Evolutionary conservation across 140 eudicot species (phyloP).

Genomic region (Erigeron philadelphicus): DNA sequence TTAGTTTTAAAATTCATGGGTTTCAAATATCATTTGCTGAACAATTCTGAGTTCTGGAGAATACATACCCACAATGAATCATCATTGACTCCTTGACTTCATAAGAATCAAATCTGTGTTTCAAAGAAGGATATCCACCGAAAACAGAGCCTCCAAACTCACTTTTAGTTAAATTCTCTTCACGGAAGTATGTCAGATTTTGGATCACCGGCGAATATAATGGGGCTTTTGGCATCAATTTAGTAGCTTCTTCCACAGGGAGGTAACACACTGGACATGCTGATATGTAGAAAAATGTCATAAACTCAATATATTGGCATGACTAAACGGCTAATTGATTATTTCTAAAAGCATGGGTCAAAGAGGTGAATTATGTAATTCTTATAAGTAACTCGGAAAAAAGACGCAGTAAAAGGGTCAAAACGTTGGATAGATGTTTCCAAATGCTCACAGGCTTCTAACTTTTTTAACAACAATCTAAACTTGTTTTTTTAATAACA

Average conservation of each 20-base stretch:
- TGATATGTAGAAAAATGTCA: conserved; percentile 30
- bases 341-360: too few species aligned
- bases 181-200: conserved; percentile 47
- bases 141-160: conserved; percentile 78
- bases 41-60: not conserved
- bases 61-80: conserved; percentile 69
- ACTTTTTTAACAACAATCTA: too few species aligned
- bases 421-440: not conserved
- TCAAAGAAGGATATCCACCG: conserved; percentile 68
- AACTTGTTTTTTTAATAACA: not conserved
- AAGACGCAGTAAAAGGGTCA: not conserved
- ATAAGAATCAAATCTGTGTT: conserved; percentile 55
- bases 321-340: not conserved
- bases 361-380: not conserved
- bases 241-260: conserved; percentile 54
- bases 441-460: not conserved
- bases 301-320: conserved; percentile 9
- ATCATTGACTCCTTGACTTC: conserved; percentile 63
- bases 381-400: not conserved
- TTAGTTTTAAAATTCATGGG: not conserved
- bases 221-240: conserved; percentile 58
- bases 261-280: conserved; percentile 86
- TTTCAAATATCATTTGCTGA: not conserved
- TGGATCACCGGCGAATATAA: conserved; percentile 55
- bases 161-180: conserved; percentile 43